Evolutionary conservation across 2,329 filamentous ascomycete species (phyloP).

Genomic region (Trichoderma atroviride): DNA sequence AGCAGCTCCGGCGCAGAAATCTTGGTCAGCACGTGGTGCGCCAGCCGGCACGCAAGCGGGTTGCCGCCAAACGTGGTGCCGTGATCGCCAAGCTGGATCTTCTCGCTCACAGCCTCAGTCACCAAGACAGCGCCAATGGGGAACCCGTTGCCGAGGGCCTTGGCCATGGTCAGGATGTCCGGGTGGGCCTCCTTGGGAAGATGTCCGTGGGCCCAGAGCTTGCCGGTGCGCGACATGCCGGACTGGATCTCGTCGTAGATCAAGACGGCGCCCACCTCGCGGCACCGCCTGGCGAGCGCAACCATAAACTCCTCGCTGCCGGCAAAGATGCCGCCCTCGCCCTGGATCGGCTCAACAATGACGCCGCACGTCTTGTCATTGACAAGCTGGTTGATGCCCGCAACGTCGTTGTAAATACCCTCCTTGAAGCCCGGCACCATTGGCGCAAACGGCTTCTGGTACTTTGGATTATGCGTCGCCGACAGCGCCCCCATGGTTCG

Average conservation of each 20-base stretch:
- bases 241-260: constrained; percentile 98
- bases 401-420: constrained; percentile 82
- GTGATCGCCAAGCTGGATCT: constrained; percentile 70
- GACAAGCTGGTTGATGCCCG: constrained; percentile 70
- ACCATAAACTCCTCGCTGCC: constrained; percentile 81
- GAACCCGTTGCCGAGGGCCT: constrained; percentile 95
- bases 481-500: constrained; percentile 93
- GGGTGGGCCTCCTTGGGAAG: constrained; percentile 82
- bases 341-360: constrained; percentile 95
- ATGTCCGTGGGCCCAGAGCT: constrained; percentile 82
- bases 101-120: constrained; percentile 45
- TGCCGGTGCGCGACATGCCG: constrained; percentile 83
- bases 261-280: constrained; percentile 82
- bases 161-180: constrained; percentile 90
- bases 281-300: constrained; percentile 81
- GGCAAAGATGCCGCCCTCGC: constrained; percentile 88
- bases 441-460: constrained; percentile 90
- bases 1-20: constrained; percentile 74
- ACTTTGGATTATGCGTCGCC: constrained; percentile 97
- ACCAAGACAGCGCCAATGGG: constrained; percentile 76
- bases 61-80: constrained; percentile 95
- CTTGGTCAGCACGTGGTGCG: constrained; percentile 80
- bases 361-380: constrained; percentile 89
- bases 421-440: constrained; percentile 95
- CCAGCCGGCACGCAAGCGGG: constrained; percentile 80